Base-by-base conservation (phyloP, 371 early-diverging fungal genomes). In the Blakeslea trispora region DNA sequence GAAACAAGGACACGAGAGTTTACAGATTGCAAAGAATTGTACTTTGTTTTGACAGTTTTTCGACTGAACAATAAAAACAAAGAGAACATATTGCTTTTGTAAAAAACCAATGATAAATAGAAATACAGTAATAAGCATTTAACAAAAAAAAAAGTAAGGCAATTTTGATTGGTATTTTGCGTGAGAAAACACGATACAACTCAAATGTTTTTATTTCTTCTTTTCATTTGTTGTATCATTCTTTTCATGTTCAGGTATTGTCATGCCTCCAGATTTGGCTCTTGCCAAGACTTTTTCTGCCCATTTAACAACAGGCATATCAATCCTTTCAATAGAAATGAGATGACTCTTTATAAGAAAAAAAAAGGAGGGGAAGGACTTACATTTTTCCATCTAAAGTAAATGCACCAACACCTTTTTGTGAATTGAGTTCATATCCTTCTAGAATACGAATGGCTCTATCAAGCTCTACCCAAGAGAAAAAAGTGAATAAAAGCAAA, bases 331-430 rank as follows among this genome's bases (percentile, higher is more conserved):
- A n/a, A n/a, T n/a, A n/a, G n/a, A n/a, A n/a, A n/a, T n/a, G n/a
- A n/a, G n/a, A n/a, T n/a, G n/a, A n/a, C n/a, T n/a, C n/a, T n/a
- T 68, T 10, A 32, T 24, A 5, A n/a, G 6, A 35, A 7, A 28
- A 28, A 28, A 7, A 28, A n/a, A n/a, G n/a, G n/a, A n/a, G n/a
- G n/a, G n/a, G n/a, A n/a, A n/a, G n/a, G n/a, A n/a, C 71, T 69
- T 79, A 81, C 84, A 92, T 90, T 76, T 94, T 93, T 39, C 95
- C 95, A 57, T 96, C 92, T 58, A 95, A 69, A 43, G 79, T 85
- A 71, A 95, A 96, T 15, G 95, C 95, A 22, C 97, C 96, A 37
- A 86, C 78, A 7, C 94, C 95, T 61, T 82, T 75, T 65, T 75
- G 69, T 43, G 78, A 65, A 66, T 88, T 78, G 41, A 79, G 74